phyloP scores from a whole-genome alignment of 768 basidiomycete genomes.

The Porpolomopsis calyptriformis region DNA sequence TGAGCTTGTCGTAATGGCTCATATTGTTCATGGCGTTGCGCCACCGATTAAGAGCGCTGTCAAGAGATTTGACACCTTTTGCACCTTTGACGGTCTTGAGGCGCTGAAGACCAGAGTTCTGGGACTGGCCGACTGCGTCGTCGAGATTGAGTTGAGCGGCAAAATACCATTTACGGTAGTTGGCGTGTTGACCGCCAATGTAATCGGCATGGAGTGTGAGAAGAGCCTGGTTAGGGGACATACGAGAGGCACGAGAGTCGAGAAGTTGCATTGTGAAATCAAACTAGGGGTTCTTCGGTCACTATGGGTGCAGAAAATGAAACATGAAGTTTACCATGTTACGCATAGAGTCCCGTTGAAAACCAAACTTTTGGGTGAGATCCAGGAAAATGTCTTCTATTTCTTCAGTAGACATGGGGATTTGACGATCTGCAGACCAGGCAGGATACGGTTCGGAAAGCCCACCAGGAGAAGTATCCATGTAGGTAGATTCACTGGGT shows the following conservation, averaged over 20 bases:
- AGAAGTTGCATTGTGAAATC: slow-evolving; percentile 98
- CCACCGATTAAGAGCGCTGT: slow-evolving; percentile 91
- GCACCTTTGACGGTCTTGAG: slow-evolving; percentile 69
- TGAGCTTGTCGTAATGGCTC: slow-evolving; percentile 96
- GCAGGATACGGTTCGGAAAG: slow-evolving; percentile 78
- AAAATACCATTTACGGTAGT: slow-evolving; percentile 99
- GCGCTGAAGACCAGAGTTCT: slow-evolving; percentile 87
- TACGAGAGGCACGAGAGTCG: slow-evolving; percentile 95
- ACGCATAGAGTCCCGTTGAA: slow-evolving; percentile 91
- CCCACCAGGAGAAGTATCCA: slow-evolving; percentile 37
- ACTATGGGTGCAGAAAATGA: slow-evolving; percentile 7
- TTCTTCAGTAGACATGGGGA: slow-evolving; percentile 95
- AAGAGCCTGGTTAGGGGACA: slow-evolving; percentile 93
- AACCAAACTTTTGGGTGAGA: slow-evolving; percentile 97
- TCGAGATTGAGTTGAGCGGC: slow-evolving; percentile 98
- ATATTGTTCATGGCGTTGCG: slow-evolving; percentile 98
- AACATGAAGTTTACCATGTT: slow-evolving; percentile 58
- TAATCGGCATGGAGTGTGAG: slow-evolving; percentile 97
- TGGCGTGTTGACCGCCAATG: slow-evolving; percentile 96
- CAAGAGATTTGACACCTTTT: slow-evolving; percentile 69
- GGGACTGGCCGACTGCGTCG: slow-evolving; percentile 91
- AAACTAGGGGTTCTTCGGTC: slow-evolving; percentile 41
- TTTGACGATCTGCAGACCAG: slow-evolving; percentile 86
- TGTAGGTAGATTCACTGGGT: slow-evolving; percentile 48
- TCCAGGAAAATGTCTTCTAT: slow-evolving; percentile 99